Evolutionary conservation across 2,329 filamentous ascomycete species (phyloP).

Genomic region (Cercospora sojina): DNA sequence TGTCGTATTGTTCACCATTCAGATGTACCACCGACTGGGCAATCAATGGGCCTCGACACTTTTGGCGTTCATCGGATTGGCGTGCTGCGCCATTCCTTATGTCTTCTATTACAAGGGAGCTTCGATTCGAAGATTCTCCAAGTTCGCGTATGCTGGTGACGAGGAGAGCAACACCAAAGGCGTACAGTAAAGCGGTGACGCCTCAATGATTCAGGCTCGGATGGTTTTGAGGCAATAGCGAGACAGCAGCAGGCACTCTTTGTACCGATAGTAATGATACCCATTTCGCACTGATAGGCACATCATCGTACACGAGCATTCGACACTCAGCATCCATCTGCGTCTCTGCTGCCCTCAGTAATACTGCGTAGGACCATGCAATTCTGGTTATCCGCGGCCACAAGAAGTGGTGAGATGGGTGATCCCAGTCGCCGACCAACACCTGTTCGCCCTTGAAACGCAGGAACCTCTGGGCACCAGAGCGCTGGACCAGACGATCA

Average conservation of each 20-base stretch:
- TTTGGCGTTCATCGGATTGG: constrained; percentile 45
- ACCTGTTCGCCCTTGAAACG: neutral
- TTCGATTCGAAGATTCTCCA: constrained; percentile 65
- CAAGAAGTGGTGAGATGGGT: neutral
- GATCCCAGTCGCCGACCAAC: neutral
- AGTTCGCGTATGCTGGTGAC: constrained; percentile 67
- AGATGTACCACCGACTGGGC: constrained; percentile 44
- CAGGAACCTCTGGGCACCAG: neutral
- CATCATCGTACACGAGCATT: neutral
- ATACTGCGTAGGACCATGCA: neutral
- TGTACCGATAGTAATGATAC: neutral
- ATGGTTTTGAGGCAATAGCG: neutral
- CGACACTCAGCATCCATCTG: neutral
- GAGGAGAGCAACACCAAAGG: constrained; percentile 45
- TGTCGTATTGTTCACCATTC: constrained; percentile 36
- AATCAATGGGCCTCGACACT: constrained; percentile 50
- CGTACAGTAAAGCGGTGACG: constrained; percentile 20
- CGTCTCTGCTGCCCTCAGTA: neutral
- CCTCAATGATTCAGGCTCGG: neutral
- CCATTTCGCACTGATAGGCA: neutral
- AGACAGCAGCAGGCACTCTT: neutral
- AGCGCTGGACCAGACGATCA: neutral
- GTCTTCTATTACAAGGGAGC: constrained; percentile 78
- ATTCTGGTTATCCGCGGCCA: neutral
- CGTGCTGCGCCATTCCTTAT: constrained; percentile 48